phyloP scores from a whole-genome alignment of 2,329 filamentous ascomycete genomes.

The Metarhizium brunneum region DNA sequence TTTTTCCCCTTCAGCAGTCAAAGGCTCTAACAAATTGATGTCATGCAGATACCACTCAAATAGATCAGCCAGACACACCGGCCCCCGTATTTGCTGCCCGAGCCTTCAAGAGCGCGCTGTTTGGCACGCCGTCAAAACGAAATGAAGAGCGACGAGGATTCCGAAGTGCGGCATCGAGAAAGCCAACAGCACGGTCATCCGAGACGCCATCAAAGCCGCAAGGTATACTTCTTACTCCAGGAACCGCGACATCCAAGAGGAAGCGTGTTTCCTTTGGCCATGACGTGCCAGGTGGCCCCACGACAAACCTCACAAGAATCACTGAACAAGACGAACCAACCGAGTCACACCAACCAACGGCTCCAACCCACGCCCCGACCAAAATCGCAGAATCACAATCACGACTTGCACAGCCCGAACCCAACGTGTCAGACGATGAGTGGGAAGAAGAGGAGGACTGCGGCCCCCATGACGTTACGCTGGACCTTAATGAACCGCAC shows the following conservation, averaged over 20 bases:
- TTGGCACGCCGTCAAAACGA: slow-evolving; percentile 44
- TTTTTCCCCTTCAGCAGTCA: background rate
- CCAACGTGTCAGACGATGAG: slow-evolving; percentile 29
- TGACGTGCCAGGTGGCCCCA: slow-evolving; percentile 32
- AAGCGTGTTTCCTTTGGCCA: slow-evolving; percentile 59
- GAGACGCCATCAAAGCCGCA: slow-evolving; percentile 41
- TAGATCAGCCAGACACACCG: slow-evolving; percentile 54
- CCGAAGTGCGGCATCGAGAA: slow-evolving; percentile 14
- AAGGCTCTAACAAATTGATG: background rate
- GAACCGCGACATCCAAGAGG: slow-evolving; percentile 48
- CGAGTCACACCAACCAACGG: slow-evolving; percentile 28
- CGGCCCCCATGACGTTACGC: slow-evolving; percentile 52
- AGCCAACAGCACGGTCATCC: slow-evolving; percentile 15
- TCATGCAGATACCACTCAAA: slow-evolving; percentile 31
- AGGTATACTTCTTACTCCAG: slow-evolving; percentile 56
- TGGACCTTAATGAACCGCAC: slow-evolving; percentile 64
- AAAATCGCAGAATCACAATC: background rate
- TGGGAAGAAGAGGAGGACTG: slow-evolving; percentile 31
- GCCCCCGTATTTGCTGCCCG: slow-evolving; percentile 58
- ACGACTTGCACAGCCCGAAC: background rate
- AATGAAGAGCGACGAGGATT: slow-evolving; percentile 22
- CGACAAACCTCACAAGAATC: slow-evolving; percentile 6
- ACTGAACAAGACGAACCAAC: slow-evolving; percentile 36
- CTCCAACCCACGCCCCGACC: slow-evolving; percentile 17
- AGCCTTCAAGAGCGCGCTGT: slow-evolving; percentile 54